A percentile compares a stretch with the other conserved stretches of the same genome.
phyloP scores from a whole-genome alignment of 23 red algal species.

The Gracilaria gracilis region DNA sequence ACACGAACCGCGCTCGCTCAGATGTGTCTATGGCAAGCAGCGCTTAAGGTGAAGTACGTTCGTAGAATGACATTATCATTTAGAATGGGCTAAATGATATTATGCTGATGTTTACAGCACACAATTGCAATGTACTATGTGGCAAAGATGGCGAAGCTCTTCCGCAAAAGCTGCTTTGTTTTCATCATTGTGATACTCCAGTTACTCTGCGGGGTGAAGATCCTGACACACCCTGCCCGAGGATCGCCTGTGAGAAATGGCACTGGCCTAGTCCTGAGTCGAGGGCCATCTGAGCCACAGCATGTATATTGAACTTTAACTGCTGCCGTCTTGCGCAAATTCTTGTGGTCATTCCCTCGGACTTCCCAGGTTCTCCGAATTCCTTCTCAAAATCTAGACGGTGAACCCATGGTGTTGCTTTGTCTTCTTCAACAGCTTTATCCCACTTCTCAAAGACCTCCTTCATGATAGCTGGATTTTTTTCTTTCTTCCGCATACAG shows the following conservation, averaged over 20 bases:
- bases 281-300: constrained; percentile 55
- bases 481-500: constrained; percentile 67
- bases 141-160: background rate
- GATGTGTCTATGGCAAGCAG: constrained; percentile 75
- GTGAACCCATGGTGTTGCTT: constrained; percentile 41
- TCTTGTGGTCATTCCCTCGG: constrained; percentile 71
- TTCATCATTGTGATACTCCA: background rate
- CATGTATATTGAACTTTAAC: constrained; percentile 73
- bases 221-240: background rate
- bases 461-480: constrained; percentile 39
- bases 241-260: background rate
- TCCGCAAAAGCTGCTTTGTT: background rate
- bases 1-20: constrained; percentile 51
- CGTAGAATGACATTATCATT: constrained; percentile 61
- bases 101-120: background rate
- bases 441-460: constrained; percentile 79
- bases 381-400: constrained; percentile 72
- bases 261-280: constrained; percentile 53
- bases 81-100: constrained; percentile 30
- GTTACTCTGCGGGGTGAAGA: background rate
- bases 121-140: background rate
- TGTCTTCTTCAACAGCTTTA: constrained; percentile 66
- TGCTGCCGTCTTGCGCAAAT: constrained; percentile 69
- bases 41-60: constrained; percentile 52
- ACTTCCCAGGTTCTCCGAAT: constrained; percentile 74